phyloP scores from a whole-genome alignment of 1,284 basidiomycete species.

The Ganoderma resinaceum region DNA sequence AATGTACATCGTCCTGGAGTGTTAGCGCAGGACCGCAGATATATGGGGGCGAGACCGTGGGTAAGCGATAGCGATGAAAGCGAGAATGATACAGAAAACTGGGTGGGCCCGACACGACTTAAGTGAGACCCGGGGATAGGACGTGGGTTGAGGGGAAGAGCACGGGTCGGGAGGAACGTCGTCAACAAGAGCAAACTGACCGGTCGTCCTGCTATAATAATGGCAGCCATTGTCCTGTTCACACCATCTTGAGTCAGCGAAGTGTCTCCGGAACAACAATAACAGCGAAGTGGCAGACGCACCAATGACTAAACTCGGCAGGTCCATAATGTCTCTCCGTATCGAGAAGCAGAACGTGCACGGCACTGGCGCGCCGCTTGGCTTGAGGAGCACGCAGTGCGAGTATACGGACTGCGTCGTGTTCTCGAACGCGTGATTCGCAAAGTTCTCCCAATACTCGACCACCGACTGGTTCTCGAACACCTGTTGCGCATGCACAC shows the following conservation, averaged over 20 bases:
- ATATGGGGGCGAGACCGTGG: not conserved
- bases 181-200: not conserved
- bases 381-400: conserved; percentile 87
- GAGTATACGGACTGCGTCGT: conserved; percentile 95
- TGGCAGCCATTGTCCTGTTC: conserved; percentile 77
- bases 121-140: not conserved
- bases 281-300: conserved; percentile 21
- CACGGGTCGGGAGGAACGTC: not conserved
- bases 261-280: not conserved
- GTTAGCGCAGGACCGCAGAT: conserved; percentile 5
- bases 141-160: not conserved
- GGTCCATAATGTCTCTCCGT: conserved; percentile 86
- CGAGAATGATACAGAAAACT: conserved; percentile 1
- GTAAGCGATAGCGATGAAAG: conserved; percentile 16
- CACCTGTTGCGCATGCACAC: conserved; percentile 52
- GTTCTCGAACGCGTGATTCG: conserved; percentile 94
- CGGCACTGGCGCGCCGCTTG: conserved; percentile 82
- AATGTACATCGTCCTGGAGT: conserved; percentile 9
- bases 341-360: conserved; percentile 95
- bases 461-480: conserved; percentile 92
- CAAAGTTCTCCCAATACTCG: conserved; percentile 96
- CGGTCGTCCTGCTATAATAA: conserved; percentile 52
- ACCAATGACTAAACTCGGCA: conserved; percentile 90
- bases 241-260: not conserved
- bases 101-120: not conserved